A percentile compares a stretch with the other conserved stretches of the same genome.
Evolutionary conservation across 2,329 filamentous ascomycete species (phyloP).

Genomic region (Claviceps arundinis): DNA sequence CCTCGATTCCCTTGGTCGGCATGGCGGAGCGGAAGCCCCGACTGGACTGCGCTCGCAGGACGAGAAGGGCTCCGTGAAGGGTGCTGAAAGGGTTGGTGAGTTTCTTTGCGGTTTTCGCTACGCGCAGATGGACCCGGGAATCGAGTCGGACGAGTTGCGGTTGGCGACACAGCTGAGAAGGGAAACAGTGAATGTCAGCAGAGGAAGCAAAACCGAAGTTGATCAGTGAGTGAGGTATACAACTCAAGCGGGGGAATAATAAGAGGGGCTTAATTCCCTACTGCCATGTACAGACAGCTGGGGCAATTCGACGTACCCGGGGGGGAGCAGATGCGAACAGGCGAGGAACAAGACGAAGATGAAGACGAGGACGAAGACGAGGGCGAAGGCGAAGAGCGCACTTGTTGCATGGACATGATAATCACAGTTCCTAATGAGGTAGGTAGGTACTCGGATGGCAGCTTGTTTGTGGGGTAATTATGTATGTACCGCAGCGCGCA

Average conservation of each 20-base stretch:
- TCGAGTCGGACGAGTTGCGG: constrained; percentile 27
- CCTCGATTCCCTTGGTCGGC: constrained; percentile 29
- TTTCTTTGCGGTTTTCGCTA: constrained; percentile 29
- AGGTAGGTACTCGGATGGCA: constrained; percentile 13
- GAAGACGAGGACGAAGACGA: not conserved
- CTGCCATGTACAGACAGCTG: not conserved
- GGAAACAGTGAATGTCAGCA: constrained; percentile 17
- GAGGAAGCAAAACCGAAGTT: not conserved
- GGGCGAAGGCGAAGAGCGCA: constrained; percentile 27
- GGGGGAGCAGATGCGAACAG: constrained; percentile 43
- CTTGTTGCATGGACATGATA: constrained; percentile 51
- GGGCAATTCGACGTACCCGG: constrained; percentile 39
- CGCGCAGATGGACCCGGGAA: constrained; percentile 43
- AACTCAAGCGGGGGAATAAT: not conserved
- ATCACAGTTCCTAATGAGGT: constrained; percentile 31
- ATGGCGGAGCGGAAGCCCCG: constrained; percentile 26
- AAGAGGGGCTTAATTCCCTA: not conserved
- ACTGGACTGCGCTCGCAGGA: constrained; percentile 29
- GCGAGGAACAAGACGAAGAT: constrained; percentile 24
- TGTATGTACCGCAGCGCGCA: constrained; percentile 17
- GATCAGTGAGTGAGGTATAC: not conserved
- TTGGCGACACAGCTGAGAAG: constrained; percentile 20
- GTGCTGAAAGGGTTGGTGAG: constrained; percentile 32
- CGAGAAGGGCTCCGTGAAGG: constrained; percentile 43
- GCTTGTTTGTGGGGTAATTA: constrained; percentile 14